Conservation (phyloP, 2,329 filamentous ascomycete genomes). For the Myriosclerotinia duriaeana region DNA sequence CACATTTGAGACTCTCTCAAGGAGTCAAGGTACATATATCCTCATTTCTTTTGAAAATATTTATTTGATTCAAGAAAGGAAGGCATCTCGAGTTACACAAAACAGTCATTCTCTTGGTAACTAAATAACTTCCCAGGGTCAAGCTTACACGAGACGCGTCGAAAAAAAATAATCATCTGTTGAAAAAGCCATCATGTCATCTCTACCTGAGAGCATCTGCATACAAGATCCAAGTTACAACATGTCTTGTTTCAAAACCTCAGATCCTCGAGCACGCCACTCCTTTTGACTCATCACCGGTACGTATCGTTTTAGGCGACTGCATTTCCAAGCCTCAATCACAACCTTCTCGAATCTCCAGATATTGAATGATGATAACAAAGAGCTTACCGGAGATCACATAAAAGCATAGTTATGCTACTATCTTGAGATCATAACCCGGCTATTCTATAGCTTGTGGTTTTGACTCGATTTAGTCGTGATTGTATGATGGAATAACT, state of each 20-base stretch:
- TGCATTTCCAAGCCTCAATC: background rate
- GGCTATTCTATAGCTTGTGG: slow-evolving; percentile 23
- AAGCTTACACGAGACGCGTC: slow-evolving; percentile 8
- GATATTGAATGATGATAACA: slow-evolving; percentile 31
- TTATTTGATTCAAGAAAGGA: too few species aligned
- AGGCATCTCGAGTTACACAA: background rate
- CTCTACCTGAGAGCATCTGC: background rate
- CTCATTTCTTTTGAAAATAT: background rate
- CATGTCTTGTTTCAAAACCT: background rate
- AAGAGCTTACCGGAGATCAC: slow-evolving; percentile 31
- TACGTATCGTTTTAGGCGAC: background rate
- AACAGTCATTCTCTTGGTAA: background rate
- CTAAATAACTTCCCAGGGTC: background rate
- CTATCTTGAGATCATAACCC: slow-evolving; percentile 26
- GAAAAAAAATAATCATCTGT: background rate
- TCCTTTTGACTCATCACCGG: background rate
- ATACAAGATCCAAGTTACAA: too few species aligned
- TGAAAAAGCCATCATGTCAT: background rate
- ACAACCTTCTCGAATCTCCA: background rate
- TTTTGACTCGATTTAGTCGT: slow-evolving; percentile 24
- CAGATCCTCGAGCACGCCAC: background rate
- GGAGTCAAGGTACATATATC: too few species aligned
- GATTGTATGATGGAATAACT: slow-evolving; percentile 24
- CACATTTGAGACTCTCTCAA: background rate
- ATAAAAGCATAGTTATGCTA: slow-evolving; percentile 15